Conservation (phyloP, 2,329 filamentous ascomycete genomes). For the Botrytis galanthina region DNA sequence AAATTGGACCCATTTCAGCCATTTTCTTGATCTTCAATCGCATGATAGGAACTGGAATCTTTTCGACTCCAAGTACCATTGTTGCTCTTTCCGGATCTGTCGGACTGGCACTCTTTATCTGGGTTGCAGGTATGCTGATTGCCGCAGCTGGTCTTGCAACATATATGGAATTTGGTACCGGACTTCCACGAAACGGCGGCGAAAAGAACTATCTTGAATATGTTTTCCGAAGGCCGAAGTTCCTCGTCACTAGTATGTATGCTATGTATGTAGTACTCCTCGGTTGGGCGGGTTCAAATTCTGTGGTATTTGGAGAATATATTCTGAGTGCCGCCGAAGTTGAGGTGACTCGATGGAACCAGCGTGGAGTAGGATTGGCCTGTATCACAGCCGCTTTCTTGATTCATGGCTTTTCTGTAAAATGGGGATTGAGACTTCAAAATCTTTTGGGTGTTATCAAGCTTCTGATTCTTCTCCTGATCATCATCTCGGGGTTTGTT, state of each 20-base stretch:
- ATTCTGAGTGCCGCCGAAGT: conserved; percentile 63
- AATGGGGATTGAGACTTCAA: conserved; percentile 66
- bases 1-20: conserved; percentile 55
- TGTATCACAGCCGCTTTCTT: conserved; percentile 64
- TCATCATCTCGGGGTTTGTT: conserved; percentile 54
- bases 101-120: conserved; percentile 62
- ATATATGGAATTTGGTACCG: conserved; percentile 65
- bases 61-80: conserved; percentile 60
- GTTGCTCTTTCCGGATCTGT: conserved; percentile 57
- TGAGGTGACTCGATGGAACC: conserved; percentile 64
- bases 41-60: conserved; percentile 66
- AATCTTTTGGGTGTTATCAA: conserved; percentile 66
- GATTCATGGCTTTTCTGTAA: conserved; percentile 61
- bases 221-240: conserved; percentile 59
- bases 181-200: conserved; percentile 61
- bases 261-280: conserved; percentile 61
- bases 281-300: conserved; percentile 65
- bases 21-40: conserved; percentile 62
- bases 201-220: conserved; percentile 68
- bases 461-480: conserved; percentile 62
- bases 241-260: conserved; percentile 60
- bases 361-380: conserved; percentile 63
- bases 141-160: conserved; percentile 61
- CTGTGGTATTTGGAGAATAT: conserved; percentile 68
- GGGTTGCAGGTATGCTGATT: conserved; percentile 61